These are phyloP conservation scores for Penicillium argentinense DNA, from an alignment of 495 filamentous ascomycete species.

Conservation along the genomic window DNA sequence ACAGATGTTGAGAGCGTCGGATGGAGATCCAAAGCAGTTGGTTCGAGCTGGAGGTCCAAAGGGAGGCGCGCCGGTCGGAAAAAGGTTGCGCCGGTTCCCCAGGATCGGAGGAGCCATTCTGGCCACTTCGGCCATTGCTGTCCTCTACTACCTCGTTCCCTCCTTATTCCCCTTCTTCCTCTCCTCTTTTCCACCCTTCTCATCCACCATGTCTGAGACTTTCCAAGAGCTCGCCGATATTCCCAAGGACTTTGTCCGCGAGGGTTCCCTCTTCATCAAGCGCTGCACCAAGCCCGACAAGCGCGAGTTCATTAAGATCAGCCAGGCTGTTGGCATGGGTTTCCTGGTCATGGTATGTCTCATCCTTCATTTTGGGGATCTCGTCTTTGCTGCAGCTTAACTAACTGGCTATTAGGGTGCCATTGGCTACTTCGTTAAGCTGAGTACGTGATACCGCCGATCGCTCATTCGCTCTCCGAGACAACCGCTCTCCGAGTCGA, in stretches of 20 bases:
- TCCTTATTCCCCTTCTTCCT: not conserved
- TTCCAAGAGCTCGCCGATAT: constrained; percentile 78
- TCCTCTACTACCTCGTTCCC: constrained; percentile 8
- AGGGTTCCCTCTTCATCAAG: constrained; percentile 80
- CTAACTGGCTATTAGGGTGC: constrained; percentile 28
- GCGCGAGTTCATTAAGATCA: constrained; percentile 91
- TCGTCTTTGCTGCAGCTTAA: not conserved
- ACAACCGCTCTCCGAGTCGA: not conserved
- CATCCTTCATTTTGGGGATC: not conserved
- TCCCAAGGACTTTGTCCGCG: constrained; percentile 77
- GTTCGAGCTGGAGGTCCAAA: not conserved
- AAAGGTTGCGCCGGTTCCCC: constrained; percentile 4
- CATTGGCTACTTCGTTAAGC: constrained; percentile 92
- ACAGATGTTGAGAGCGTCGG: not conserved
- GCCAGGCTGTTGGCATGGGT: constrained; percentile 90
- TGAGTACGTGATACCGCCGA: constrained; percentile 59
- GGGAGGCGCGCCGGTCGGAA: constrained; percentile 1
- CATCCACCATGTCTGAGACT: constrained; percentile 65
- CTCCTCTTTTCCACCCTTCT: constrained; percentile 1
- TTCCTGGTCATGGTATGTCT: constrained; percentile 78
- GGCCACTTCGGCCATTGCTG: constrained; percentile 4
- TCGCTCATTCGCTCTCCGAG: not conserved
- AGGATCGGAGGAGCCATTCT: constrained; percentile 4
- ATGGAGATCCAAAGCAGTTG: no score
- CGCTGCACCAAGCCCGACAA: constrained; percentile 85